A percentile compares a stretch with the other conserved stretches of the same genome.
Conservation (phyloP, 192 early-diverging fungal species). For the Mortierella antarctica region DNA sequence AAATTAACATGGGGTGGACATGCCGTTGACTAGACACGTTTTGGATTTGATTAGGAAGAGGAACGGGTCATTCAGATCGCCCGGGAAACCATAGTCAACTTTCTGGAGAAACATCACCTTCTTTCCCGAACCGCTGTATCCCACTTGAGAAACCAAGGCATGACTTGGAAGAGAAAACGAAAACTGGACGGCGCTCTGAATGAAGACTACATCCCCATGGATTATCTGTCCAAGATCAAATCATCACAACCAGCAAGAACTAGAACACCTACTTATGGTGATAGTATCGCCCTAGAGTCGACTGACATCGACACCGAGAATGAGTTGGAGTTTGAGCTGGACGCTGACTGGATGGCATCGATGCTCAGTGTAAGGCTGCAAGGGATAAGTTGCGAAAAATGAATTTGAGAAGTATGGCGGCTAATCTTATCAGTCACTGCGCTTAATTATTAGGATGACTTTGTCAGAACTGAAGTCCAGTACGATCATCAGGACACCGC, state of each 20-base stretch:
- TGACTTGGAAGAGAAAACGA: constrained; percentile 19
- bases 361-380: constrained; percentile 20
- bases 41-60: constrained; percentile 21
- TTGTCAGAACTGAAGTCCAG: constrained; percentile 12
- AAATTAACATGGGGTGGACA: background rate
- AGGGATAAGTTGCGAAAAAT: too few relatives aligned
- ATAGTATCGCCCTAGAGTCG: background rate
- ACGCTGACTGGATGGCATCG: constrained; percentile 34
- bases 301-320: constrained; percentile 27
- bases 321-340: constrained; percentile 45
- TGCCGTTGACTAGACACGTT: background rate
- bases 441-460: constrained; percentile 13
- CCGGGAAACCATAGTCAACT: constrained; percentile 26
- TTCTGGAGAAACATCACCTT: constrained; percentile 42
- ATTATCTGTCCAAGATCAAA: constrained; percentile 17
- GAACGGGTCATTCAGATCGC: constrained; percentile 28
- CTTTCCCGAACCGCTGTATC: constrained; percentile 25
- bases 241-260: constrained; percentile 17
- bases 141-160: constrained; percentile 7
- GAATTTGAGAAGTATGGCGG: background rate
- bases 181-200: background rate
- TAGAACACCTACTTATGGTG: background rate
- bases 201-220: background rate
- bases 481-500: background rate
- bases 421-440: background rate